Evolutionary conservation across 2,329 filamentous ascomycete genomes (phyloP).

Genomic region (Nothophoma quercina): DNA sequence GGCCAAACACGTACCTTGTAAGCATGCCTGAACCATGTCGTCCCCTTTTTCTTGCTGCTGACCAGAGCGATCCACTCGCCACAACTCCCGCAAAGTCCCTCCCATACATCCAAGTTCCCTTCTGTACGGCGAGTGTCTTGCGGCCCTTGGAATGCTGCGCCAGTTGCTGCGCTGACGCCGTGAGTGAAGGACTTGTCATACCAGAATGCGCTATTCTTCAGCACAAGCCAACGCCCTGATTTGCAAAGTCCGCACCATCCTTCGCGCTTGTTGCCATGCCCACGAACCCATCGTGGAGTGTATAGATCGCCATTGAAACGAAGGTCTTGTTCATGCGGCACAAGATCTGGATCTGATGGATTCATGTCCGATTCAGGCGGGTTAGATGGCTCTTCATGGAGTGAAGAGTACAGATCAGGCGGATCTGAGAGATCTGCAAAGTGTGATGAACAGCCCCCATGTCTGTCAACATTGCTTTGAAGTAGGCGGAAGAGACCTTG

Average conservation of each 20-base stretch:
- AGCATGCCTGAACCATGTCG: conserved; percentile 87
- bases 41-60: conserved; percentile 91
- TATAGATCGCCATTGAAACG: conserved; percentile 84
- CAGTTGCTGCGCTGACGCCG: conserved; percentile 83
- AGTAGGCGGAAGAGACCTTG: conserved; percentile 77
- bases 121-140: conserved; percentile 78
- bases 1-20: conserved; percentile 71
- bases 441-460: conserved; percentile 68
- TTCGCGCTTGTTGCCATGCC: conserved; percentile 85
- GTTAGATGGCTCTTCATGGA: conserved; percentile 75
- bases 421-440: conserved; percentile 78
- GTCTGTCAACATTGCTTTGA: conserved; percentile 76
- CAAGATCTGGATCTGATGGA: conserved; percentile 75
- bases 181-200: conserved; percentile 93
- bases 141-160: conserved; percentile 78
- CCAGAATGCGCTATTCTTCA: conserved; percentile 93
- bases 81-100: conserved; percentile 79
- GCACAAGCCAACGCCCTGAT: conserved; percentile 81
- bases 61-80: conserved; percentile 82
- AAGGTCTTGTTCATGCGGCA: conserved; percentile 76
- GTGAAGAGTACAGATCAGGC: conserved; percentile 77
- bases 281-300: conserved; percentile 83
- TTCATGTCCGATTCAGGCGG: conserved; percentile 85
- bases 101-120: conserved; percentile 82
- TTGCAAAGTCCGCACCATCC: conserved; percentile 92